Percentiles rank a stretch among this genome's conserved stretches.
Conservation (phyloP, 352 stramenopile genomes). For the Pilasporangium apinafurcum region DNA sequence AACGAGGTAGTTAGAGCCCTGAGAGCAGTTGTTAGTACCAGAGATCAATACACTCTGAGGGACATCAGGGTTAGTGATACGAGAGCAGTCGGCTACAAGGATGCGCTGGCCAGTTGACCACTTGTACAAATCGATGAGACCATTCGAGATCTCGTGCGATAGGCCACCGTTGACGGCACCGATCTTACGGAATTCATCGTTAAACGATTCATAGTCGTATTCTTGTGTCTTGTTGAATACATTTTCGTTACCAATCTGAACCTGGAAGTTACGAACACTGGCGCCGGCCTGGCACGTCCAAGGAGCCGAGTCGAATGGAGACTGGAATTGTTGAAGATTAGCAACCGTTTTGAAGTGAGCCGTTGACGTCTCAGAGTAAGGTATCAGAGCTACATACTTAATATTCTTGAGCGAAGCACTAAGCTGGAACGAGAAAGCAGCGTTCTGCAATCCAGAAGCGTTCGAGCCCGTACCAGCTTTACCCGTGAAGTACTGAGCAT, state of each 20-base stretch:
- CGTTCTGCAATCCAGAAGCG: too few species aligned
- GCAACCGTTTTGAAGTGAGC: conserved; percentile 3
- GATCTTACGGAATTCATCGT: conserved; percentile 13
- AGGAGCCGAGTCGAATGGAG: conserved; percentile 7
- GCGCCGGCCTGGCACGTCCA: conserved; percentile 4
- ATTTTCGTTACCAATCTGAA: conserved; percentile 4
- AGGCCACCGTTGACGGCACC: conserved; percentile 14
- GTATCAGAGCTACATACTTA: conserved; percentile 8
- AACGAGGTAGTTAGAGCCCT: conserved; percentile 11
- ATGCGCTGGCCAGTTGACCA: conserved; percentile 11
- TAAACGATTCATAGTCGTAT: conserved; percentile 11
- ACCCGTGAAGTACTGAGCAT: too few species aligned
- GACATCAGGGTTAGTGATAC: conserved; percentile 7
- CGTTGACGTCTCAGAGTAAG: conserved; percentile 2
- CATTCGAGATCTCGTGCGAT: conserved; percentile 11
- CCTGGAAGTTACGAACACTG: conserved; percentile 5
- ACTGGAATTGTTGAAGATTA: conserved; percentile 6
- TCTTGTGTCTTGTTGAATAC: conserved; percentile 13
- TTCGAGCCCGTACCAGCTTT: too few species aligned
- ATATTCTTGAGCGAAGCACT: conserved; percentile 4
- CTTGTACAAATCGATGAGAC: conserved; percentile 14
- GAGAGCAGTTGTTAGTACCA: conserved; percentile 7
- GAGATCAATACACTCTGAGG: conserved; percentile 12
- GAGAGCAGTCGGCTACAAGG: conserved; percentile 6
- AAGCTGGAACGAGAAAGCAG: conserved; percentile 4